Evolutionary conservation across 129 eudicot genomes (phyloP).

Genomic region (Arctium minus): DNA sequence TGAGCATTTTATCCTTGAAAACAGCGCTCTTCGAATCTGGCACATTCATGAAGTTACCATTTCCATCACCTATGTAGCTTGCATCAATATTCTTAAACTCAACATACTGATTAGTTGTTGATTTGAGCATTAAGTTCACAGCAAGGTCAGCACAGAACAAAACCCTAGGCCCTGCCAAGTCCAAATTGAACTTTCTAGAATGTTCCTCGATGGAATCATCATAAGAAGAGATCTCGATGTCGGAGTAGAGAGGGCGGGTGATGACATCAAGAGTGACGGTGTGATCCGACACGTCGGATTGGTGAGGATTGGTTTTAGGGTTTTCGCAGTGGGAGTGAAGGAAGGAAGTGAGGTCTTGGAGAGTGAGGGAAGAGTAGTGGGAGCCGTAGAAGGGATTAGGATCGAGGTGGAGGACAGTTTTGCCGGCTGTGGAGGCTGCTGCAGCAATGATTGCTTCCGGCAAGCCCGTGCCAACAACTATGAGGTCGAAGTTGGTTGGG

Average conservation of each 20-base stretch:
- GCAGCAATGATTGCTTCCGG: constrained; percentile 78
- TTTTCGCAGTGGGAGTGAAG: constrained; percentile 39
- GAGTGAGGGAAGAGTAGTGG: constrained; percentile 73
- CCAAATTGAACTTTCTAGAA: constrained; percentile 50
- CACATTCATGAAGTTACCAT: constrained; percentile 49
- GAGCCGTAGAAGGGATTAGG: constrained; percentile 78
- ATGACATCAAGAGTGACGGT: constrained; percentile 26
- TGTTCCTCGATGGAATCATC: constrained; percentile 26
- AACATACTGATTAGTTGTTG: constrained; percentile 68
- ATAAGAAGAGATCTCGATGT: constrained; percentile 28
- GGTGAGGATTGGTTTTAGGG: constrained; percentile 11
- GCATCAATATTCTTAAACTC: constrained; percentile 81
- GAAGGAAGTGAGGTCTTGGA: constrained; percentile 53
- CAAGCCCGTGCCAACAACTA: constrained; percentile 79
- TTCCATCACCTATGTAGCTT: constrained; percentile 45
- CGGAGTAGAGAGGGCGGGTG: constrained; percentile 54
- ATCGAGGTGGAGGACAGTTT: constrained; percentile 87
- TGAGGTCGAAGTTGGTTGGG: constrained; percentile 79
- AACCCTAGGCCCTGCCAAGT: constrained; percentile 84
- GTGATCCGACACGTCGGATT: constrained; percentile 15
- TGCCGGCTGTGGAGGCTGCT: constrained; percentile 80
- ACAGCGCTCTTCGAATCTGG: constrained; percentile 87
- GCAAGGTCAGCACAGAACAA: constrained; percentile 73
- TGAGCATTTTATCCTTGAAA: constrained; percentile 54
- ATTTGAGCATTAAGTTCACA: constrained; percentile 61